Evolutionary conservation across 73 alveolate genomes (phyloP), one percentile per base, ranked within the genome.

Genomic region (Paramecium sonneborni): DNA sequence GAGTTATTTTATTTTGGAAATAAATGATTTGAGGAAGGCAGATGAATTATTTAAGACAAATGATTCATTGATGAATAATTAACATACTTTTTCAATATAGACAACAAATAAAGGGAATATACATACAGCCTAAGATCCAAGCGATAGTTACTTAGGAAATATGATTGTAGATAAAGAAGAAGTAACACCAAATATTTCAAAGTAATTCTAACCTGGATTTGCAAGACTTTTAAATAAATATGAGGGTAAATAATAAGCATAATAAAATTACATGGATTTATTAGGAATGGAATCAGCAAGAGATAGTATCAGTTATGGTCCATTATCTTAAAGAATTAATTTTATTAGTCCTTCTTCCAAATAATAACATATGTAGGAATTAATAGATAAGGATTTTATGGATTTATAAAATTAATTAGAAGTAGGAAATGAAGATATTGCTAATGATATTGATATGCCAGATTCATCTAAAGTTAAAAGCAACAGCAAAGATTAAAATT

Each of bases 281-380:
- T 74, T 74, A n/a, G 34, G 34, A 37, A 28, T 34, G 34, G 90
- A 79, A 30, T 41, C 76, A 14, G 90, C 74, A 10, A 79, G 90
- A 46, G 90, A 79, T 41, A 79, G 90, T 23, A 23, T 24, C 30
- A 43, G 46, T 43, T 79, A 24, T 11, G 74, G 76, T 4, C 90
- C 90, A 1, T 24, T 79, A 8, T 79, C 90, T 10, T 79, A 79
- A 46, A 79, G 76, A 43, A 62, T 41, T 4, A 38, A 79, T 79
- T 79, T 79, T 18, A 39, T 79, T 0, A 79, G 74, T 79, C 90
- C 90, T 20, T 52, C 68, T 3, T 52, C 68, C 18, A 52, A 52
- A 32, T 28, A 67, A 67, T 23, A 67, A 14, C 52, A 32, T 30
- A 34, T 30, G 85, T 28, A 67, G 85, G 85, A 67, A 67, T 30